Conservation (phyloP, 805 yeast genomes). For the Saccharomycodes ludwigii region DNA sequence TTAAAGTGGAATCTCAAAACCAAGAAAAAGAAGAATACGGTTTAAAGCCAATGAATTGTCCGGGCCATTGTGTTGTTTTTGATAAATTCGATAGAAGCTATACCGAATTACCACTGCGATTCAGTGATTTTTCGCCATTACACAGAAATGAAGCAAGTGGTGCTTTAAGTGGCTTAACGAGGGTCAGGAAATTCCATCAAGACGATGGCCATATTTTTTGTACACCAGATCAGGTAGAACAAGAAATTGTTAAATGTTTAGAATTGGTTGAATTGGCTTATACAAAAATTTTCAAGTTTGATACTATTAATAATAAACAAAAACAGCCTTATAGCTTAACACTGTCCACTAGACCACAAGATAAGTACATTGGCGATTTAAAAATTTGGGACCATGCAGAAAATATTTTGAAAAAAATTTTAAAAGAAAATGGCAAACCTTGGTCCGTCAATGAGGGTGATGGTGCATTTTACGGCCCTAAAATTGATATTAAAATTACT, state of each 20-base stretch:
- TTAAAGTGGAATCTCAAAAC: constrained; percentile 55
- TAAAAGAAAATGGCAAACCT: constrained; percentile 38
- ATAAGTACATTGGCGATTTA: constrained; percentile 62
- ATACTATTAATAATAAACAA: constrained; percentile 30
- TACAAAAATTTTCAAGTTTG: constrained; percentile 35
- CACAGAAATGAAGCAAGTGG: constrained; percentile 95
- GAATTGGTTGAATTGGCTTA: constrained; percentile 68
- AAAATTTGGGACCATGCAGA: constrained; percentile 83
- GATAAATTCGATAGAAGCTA: constrained; percentile 66
- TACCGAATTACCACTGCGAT: constrained; percentile 75
- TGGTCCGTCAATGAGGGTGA: constrained; percentile 85
- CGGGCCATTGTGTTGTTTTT: constrained; percentile 85
- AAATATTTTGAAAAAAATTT: constrained; percentile 41
- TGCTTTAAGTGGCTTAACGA: constrained; percentile 80
- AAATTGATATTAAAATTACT: constrained; percentile 72
- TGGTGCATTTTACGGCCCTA: constrained; percentile 95
- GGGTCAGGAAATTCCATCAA: constrained; percentile 93
- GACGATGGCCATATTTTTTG: constrained; percentile 98
- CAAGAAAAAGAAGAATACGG: constrained; percentile 46
- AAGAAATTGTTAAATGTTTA: constrained; percentile 63
- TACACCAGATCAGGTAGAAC: constrained; percentile 56
- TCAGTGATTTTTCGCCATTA: constrained; percentile 80
- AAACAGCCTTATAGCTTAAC: constrained; percentile 41
- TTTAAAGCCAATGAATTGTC: constrained; percentile 91
- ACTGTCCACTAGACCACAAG: constrained; percentile 77